phyloP scores from a whole-genome alignment of 2,329 filamentous ascomycete genomes.

The Catunica adiposa region DNA sequence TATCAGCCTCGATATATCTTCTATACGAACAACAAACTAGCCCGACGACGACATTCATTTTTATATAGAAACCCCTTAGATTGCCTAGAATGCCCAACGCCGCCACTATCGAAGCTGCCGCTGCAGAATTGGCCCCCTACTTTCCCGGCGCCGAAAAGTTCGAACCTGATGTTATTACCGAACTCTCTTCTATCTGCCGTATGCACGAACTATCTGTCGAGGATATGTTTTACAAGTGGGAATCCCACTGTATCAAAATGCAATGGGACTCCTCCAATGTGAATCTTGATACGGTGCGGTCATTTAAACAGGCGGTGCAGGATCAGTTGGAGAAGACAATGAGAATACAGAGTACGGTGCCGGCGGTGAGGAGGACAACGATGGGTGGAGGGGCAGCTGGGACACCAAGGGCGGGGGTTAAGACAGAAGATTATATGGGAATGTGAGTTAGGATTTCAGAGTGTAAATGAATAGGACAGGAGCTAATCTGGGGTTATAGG shows the following conservation, averaged over 20 bases:
- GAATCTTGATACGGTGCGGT: constrained; percentile 52
- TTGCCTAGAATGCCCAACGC: background rate
- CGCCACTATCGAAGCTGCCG: background rate
- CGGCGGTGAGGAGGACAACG: background rate
- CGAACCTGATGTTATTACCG: constrained; percentile 59
- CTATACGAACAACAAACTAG: too few species aligned
- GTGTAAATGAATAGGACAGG: background rate
- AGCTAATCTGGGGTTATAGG: constrained; percentile 8
- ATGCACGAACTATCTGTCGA: constrained; percentile 67
- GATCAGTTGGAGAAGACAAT: constrained; percentile 66
- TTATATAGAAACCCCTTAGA: too few species aligned
- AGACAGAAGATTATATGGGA: constrained; percentile 57
- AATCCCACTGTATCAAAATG: constrained; percentile 93
- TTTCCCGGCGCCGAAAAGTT: constrained; percentile 44
- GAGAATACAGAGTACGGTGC: constrained; percentile 25
- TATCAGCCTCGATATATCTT: too few species aligned
- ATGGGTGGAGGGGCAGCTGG: constrained; percentile 38
- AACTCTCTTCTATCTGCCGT: constrained; percentile 72
- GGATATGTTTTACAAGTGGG: constrained; percentile 97
- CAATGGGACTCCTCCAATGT: constrained; percentile 55
- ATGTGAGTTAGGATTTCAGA: constrained; percentile 34
- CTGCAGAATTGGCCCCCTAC: constrained; percentile 28
- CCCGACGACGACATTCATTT: too few species aligned
- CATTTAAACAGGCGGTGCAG: constrained; percentile 75
- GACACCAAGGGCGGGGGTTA: constrained; percentile 43